Conservation (phyloP, 2,329 filamentous ascomycete genomes). For the Penicillium paneum region DNA sequence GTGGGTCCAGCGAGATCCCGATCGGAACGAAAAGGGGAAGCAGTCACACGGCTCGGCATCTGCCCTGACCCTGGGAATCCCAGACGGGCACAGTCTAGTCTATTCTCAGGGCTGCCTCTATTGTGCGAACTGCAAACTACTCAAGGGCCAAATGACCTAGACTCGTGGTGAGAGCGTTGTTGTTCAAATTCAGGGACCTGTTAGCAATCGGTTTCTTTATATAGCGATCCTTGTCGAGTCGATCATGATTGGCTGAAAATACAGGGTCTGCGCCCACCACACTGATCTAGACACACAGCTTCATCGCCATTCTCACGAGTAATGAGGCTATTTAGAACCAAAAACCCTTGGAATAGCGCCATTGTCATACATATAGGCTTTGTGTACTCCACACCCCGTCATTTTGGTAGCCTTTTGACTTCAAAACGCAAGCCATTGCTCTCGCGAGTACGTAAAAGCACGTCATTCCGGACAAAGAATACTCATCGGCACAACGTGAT, state of each 20-base stretch:
- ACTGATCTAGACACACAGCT: neutral
- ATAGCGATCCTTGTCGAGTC: neutral
- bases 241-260: neutral
- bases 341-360: neutral
- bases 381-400: too few species aligned
- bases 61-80: too few species aligned
- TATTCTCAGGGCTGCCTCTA: neutral
- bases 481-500: constrained; percentile 8
- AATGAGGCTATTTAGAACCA: neutral
- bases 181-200: neutral
- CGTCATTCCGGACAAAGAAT: constrained; percentile 11
- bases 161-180: neutral
- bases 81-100: neutral
- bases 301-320: neutral
- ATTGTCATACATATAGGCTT: neutral
- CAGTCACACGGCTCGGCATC: neutral
- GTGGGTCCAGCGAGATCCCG: neutral
- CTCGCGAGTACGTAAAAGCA: constrained; percentile 3
- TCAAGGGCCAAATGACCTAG: neutral
- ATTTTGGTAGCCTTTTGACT: neutral
- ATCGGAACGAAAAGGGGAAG: neutral
- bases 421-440: neutral
- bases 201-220: neutral
- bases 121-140: neutral
- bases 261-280: neutral